phyloP scores from a whole-genome alignment of 768 basidiomycete species.

The Suillus plorans region DNA sequence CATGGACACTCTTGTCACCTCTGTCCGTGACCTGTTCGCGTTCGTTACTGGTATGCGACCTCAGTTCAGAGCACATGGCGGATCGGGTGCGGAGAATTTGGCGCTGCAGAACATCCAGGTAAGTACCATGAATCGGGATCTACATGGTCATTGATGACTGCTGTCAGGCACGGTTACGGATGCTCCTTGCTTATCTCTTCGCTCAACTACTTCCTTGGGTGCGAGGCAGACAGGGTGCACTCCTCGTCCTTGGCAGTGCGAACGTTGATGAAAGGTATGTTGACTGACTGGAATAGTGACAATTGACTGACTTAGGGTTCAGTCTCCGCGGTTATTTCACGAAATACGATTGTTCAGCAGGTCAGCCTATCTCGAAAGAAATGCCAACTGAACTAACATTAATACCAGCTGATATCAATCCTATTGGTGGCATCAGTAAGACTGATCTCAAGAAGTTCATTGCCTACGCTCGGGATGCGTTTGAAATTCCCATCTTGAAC shows the following conservation, averaged over 20 bases:
- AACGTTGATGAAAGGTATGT: slow-evolving; percentile 95
- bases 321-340: slow-evolving; percentile 96
- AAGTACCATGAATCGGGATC: slow-evolving; percentile 1
- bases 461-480: slow-evolving; percentile 71
- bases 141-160: slow-evolving; percentile 2
- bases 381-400: slow-evolving; percentile 13
- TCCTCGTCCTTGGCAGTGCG: slow-evolving; percentile 95
- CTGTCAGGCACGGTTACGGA: slow-evolving; percentile 79
- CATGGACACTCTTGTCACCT: slow-evolving; percentile 90
- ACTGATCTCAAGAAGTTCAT: slow-evolving; percentile 97
- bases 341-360: slow-evolving; percentile 96
- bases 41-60: slow-evolving; percentile 76
- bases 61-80: slow-evolving; percentile 85
- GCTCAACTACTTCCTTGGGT: slow-evolving; percentile 95
- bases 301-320: neutral
- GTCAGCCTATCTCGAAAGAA: slow-evolving; percentile 34
- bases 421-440: slow-evolving; percentile 97
- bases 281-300: neutral
- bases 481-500: slow-evolving; percentile 81
- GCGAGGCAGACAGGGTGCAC: slow-evolving; percentile 75
- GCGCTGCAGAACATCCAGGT: slow-evolving; percentile 98
- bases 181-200: slow-evolving; percentile 94
- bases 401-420: slow-evolving; percentile 86
- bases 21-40: slow-evolving; percentile 79
- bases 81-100: slow-evolving; percentile 84